Conservation (phyloP, 2,329 filamentous ascomycete genomes). For the Xylaria sp. region DNA sequence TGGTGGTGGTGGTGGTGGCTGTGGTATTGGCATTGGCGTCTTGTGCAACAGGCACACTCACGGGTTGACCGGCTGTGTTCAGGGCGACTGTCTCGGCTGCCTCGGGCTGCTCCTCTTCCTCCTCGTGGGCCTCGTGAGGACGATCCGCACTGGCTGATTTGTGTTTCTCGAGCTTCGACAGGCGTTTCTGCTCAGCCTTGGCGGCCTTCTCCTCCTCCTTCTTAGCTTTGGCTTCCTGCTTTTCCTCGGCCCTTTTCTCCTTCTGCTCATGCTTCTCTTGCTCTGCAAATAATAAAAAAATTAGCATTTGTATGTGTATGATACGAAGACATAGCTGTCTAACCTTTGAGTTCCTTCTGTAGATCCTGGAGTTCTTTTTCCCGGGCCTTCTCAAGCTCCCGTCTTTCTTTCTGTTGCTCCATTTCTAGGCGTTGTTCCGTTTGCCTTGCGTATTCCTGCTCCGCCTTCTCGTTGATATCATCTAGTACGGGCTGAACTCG, state of each 20-base stretch:
- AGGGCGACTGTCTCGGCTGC: conserved; percentile 17
- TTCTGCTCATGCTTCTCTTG: conserved; percentile 53
- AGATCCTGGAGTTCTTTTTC: conserved; percentile 58
- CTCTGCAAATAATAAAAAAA: conserved; percentile 34
- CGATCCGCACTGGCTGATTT: conserved; percentile 43
- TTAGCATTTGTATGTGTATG: conserved; percentile 20
- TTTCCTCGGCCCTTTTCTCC: conserved; percentile 53
- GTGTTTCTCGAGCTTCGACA: conserved; percentile 55
- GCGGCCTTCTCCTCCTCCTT: conserved; percentile 57
- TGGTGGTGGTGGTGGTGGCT: no score
- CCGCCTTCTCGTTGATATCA: conserved; percentile 79
- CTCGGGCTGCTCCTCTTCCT: conserved; percentile 25
- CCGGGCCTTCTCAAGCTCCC: conserved; percentile 51
- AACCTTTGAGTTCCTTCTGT: conserved; percentile 61
- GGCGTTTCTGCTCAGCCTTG: conserved; percentile 56
- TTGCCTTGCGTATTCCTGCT: conserved; percentile 69
- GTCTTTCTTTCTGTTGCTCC: conserved; percentile 65
- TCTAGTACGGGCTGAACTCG: conserved; percentile 82
- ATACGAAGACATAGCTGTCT: conserved; percentile 35
- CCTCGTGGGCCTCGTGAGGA: conserved; percentile 32
- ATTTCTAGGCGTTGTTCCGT: conserved; percentile 64
- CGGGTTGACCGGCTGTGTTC: conserved; percentile 32
- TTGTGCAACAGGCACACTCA: conserved; percentile 20
- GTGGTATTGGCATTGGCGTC: conserved; percentile 9
- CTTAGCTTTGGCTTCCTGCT: conserved; percentile 38